Base-by-base conservation (phyloP, 1,284 basidiomycete genomes). In the Cryptococcus sp. region DNA sequence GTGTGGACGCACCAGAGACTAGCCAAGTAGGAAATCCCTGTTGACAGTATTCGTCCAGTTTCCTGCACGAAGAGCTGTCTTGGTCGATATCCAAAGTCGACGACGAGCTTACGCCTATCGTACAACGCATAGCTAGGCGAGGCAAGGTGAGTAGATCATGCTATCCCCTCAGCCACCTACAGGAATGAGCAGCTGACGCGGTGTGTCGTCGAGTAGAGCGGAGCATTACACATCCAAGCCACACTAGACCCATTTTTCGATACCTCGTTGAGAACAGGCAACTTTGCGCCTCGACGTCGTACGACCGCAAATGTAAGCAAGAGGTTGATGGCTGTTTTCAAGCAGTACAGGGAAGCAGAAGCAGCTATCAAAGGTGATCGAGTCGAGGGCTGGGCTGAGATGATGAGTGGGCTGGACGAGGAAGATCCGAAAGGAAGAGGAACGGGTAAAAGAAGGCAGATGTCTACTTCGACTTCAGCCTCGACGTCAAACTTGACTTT, bases 51-150 rank as follows among this genome's bases (percentile, higher is more conserved):
- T 50, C 25, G 16, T 37, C 3, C 66, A 94, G 91, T 40, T 95
- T 91, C 73, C 82, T 99, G 63, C 83, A 83, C 43, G 84, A 89
- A 55, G 92, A 97, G 72, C 82, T 99, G 8, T 85, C 88, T 17
- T 99, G 96, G 96, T 81, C 83, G 6, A 84, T 88, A 62, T 78
- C 77, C 39, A 99, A 98, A 80, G 90, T 93, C 0, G 93, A 98
- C 69, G 92, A 96, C 61, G 84, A 94, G 39, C 80, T 99, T 16
- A 81, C 95, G 40, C 96, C 96, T 6, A 92, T 99, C 63, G 93
- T 99, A 52, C 91, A 92, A 66, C 89, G 86, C 66, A 89, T 95
- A 81, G 88, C 85, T 61, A 87, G 87, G 69, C 87, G 90, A 38
- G 84, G 83, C 25, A 86, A 89, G 79, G 87, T 87, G 67, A 59